These are phyloP conservation scores for Trichoderma hamatum DNA, from an alignment of 2,329 filamentous ascomycete species.

Conservation along the genomic window DNA sequence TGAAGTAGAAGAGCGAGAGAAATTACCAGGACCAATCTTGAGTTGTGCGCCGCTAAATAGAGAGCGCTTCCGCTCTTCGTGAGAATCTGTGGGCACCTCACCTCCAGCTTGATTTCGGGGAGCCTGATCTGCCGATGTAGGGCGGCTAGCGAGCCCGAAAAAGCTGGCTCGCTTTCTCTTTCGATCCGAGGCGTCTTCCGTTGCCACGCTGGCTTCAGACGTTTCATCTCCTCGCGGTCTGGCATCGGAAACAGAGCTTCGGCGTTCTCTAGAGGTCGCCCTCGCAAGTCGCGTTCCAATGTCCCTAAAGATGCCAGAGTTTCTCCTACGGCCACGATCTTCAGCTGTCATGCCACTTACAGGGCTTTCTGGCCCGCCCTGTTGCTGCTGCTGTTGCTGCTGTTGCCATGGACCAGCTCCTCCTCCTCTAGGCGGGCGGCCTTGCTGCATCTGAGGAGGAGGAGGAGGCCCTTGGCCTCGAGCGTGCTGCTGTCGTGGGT, in stretches of 20 bases:
- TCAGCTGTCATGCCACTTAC: slow-evolving; percentile 42
- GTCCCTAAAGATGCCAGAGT: slow-evolving; percentile 56
- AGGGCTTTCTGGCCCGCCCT: not conserved
- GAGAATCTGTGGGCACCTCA: slow-evolving; percentile 22
- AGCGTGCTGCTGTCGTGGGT: slow-evolving; percentile 17
- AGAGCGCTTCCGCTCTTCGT: slow-evolving; percentile 44
- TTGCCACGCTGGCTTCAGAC: slow-evolving; percentile 46
- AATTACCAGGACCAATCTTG: slow-evolving; percentile 29
- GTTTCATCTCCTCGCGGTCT: slow-evolving; percentile 43
- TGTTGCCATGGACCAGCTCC: slow-evolving; percentile 28
- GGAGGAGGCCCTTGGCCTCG: slow-evolving; percentile 29
- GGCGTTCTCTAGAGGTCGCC: slow-evolving; percentile 40
- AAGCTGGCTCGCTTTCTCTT: slow-evolving; percentile 47
- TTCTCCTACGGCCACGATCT: slow-evolving; percentile 44
- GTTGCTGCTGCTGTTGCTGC: slow-evolving; percentile 2
- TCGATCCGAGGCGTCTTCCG: slow-evolving; percentile 43
- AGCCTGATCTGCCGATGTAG: slow-evolving; percentile 32
- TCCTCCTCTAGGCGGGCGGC: slow-evolving; percentile 38
- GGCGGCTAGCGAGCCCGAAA: slow-evolving; percentile 39
- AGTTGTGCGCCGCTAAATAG: slow-evolving; percentile 40
- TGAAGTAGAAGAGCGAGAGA: slow-evolving; percentile 33
- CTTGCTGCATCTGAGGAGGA: slow-evolving; percentile 27
- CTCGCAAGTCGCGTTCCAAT: slow-evolving; percentile 50
- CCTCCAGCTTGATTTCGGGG: slow-evolving; percentile 25
- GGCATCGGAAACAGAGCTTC: slow-evolving; percentile 34